Evolutionary conservation across 2,329 filamentous ascomycete genomes (phyloP).

Genomic region (Dactylellina drechsleri): DNA sequence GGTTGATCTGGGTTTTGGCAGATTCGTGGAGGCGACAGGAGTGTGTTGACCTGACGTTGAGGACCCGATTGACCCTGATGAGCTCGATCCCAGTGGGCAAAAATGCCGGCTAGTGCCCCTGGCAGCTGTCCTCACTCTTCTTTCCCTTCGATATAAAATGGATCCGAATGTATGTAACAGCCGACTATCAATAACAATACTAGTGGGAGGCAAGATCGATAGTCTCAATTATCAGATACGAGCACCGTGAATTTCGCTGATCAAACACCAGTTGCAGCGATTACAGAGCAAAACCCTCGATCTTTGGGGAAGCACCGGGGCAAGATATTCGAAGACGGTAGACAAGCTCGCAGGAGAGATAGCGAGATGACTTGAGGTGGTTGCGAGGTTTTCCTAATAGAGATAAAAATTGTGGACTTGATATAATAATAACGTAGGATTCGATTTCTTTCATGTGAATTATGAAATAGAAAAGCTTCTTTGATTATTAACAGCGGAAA

Average conservation of each 20-base stretch:
- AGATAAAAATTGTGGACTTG: too few relatives aligned
- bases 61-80: conserved; percentile 22
- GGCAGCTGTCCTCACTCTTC: neutral
- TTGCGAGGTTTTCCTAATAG: neutral
- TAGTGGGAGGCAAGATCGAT: neutral
- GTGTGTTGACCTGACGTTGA: conserved; percentile 39
- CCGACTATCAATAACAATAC: neutral
- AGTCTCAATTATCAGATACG: neutral
- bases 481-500: neutral
- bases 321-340: neutral
- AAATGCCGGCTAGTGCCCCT: conserved; percentile 18
- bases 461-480: neutral
- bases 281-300: conserved; percentile 33
- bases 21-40: conserved; percentile 1
- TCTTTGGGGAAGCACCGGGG: neutral
- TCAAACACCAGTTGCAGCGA: conserved; percentile 14
- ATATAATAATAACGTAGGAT: neutral
- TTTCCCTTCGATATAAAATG: neutral
- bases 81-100: conserved; percentile 27
- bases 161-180: neutral
- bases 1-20: conserved; percentile 20
- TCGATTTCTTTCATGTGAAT: neutral
- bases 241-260: too few relatives aligned
- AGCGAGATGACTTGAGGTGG: neutral
- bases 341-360: neutral